Conservation (phyloP, 257 asterid species). For the Fraxinus anomala region DNA sequence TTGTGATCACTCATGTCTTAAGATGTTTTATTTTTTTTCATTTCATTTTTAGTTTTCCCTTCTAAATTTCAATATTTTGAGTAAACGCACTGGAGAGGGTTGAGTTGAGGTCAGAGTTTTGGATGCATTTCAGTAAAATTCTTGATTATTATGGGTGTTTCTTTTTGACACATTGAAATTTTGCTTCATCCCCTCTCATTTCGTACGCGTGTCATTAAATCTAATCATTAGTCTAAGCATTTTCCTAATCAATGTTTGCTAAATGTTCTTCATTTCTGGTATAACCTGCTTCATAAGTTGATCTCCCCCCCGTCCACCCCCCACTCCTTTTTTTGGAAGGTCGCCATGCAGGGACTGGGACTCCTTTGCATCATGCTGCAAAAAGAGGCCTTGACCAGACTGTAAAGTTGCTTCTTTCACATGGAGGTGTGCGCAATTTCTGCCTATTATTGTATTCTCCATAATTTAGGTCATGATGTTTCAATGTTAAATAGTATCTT, state of each 20-base stretch:
- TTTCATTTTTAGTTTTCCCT: not conserved
- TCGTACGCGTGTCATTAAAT: not conserved
- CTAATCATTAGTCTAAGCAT: not conserved
- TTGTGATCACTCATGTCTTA: not conserved
- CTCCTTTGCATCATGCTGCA: constrained; percentile 98
- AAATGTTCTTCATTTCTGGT: not conserved
- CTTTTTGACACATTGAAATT: not conserved
- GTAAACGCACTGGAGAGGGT: constrained; percentile 9
- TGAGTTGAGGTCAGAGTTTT: not conserved
- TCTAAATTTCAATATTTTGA: not conserved
- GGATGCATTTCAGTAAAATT: not conserved
- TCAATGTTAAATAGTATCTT: constrained; percentile 16
- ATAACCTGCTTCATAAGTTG: constrained; percentile 18
- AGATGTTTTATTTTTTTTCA: not conserved
- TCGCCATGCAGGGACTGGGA: constrained; percentile 91
- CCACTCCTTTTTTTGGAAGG: constrained; percentile 45
- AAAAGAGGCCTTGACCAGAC: constrained; percentile 93
- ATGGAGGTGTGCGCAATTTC: constrained; percentile 63
- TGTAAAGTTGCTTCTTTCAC: constrained; percentile 80
- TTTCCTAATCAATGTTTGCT: not conserved
- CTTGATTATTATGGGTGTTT: not conserved
- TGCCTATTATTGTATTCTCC: not conserved
- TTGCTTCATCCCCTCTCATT: not conserved
- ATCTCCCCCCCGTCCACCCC: not conserved
- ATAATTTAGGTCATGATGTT: constrained; percentile 20